Evolutionary conservation across 805 yeast species (phyloP).

Genomic region (Blastobotrys robertii): DNA sequence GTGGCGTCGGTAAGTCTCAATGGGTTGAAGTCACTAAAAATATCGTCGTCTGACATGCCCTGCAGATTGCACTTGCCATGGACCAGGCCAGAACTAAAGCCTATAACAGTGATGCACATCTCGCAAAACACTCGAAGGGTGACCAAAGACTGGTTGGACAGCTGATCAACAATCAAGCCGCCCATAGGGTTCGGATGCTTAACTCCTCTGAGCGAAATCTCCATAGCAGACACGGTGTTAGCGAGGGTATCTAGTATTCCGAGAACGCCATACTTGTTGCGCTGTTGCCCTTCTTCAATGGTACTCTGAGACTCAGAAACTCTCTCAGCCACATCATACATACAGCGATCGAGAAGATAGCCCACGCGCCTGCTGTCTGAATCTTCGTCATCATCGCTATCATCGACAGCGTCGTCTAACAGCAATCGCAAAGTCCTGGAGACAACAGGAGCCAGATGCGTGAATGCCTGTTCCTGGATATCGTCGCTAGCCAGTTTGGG

Average conservation of each 20-base stretch:
- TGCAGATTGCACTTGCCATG: too few relatives aligned
- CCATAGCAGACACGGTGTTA: constrained; percentile 53
- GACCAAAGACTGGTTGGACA: constrained; percentile 53
- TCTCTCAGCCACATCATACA: too few relatives aligned
- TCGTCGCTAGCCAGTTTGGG: not conserved
- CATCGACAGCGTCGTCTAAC: not conserved
- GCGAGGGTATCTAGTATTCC: constrained; percentile 26
- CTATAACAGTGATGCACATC: constrained; percentile 9
- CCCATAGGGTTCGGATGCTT: constrained; percentile 24
- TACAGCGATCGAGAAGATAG: too few relatives aligned
- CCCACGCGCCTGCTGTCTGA: not conserved
- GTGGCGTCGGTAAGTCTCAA: not conserved
- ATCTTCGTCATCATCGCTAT: not conserved
- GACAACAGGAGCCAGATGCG: not conserved
- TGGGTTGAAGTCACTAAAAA: not conserved
- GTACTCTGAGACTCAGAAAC: too few relatives aligned
- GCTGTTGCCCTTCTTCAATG: too few relatives aligned
- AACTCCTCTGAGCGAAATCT: constrained; percentile 52
- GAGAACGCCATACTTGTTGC: too few relatives aligned
- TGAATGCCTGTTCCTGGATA: not conserved
- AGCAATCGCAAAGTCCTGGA: not conserved
- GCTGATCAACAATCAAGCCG: constrained; percentile 42
- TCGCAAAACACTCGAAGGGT: constrained; percentile 45
- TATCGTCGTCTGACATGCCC: not conserved
- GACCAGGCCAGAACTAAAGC: too few relatives aligned